Percentiles rank a stretch among this genome's conserved stretches.
Conservation (phyloP, 208 protist species). For the Trypanosoma rangeli region DNA sequence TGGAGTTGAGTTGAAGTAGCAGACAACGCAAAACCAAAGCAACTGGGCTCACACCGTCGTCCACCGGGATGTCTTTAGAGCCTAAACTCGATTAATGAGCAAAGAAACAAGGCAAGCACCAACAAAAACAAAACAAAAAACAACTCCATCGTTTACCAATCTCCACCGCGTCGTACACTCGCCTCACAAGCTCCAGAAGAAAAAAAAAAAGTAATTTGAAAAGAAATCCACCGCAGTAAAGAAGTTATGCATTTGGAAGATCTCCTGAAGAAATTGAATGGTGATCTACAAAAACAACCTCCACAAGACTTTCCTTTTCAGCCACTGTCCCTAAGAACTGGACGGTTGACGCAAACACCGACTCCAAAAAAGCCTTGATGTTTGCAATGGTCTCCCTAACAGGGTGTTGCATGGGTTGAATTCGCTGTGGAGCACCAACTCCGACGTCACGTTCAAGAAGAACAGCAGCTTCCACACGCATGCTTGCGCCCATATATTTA, state of each 20-base stretch:
- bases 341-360: background rate
- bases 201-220: constrained; percentile 9
- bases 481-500: background rate
- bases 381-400: background rate
- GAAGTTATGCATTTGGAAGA: background rate
- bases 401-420: background rate
- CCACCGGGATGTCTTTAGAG: too few species aligned
- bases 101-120: too few species aligned
- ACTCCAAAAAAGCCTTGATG: background rate
- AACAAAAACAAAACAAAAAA: background rate
- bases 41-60: too few species aligned
- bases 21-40: too few species aligned
- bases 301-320: constrained; percentile 25
- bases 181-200: background rate
- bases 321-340: constrained; percentile 9
- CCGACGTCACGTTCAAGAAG: background rate
- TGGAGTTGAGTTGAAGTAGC: too few species aligned
- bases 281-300: constrained; percentile 25
- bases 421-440: background rate
- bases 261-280: background rate
- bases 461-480: background rate
- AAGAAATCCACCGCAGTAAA: background rate
- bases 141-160: background rate
- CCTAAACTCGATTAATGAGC: too few species aligned
- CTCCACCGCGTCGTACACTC: background rate